Percentiles rank a stretch among this genome's conserved stretches.
phyloP scores from a whole-genome alignment of 73 alveolate genomes.

The Symbiodinium natans region DNA sequence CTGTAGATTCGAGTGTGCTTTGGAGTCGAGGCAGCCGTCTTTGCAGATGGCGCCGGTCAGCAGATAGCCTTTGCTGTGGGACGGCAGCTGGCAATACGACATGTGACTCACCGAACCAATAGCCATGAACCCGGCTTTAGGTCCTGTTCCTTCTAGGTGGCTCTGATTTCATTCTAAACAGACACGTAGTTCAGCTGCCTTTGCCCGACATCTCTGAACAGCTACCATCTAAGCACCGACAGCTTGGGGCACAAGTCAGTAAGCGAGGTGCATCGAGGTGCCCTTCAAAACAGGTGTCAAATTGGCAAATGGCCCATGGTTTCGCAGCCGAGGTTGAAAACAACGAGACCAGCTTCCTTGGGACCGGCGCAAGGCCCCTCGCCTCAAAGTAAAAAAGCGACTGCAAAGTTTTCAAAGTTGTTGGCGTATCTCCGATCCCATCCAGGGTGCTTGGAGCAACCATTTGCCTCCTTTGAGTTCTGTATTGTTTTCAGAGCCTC shows the following conservation, averaged over 20 bases:
- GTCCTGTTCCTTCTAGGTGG: too few species aligned
- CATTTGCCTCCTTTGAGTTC: too few species aligned
- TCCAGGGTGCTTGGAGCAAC: too few species aligned
- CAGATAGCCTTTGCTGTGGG: conserved; percentile 70
- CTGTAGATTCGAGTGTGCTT: too few species aligned
- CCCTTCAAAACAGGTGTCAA: not conserved
- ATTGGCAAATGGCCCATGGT: too few species aligned
- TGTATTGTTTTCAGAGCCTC: too few species aligned
- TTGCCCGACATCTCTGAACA: not conserved
- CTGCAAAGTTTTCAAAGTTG: too few species aligned
- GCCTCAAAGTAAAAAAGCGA: too few species aligned
- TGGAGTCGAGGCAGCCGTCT: conserved; percentile 63
- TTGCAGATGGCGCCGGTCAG: conserved; percentile 79
- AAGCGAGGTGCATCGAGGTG: not conserved
- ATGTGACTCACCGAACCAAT: not conserved
- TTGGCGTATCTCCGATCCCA: too few species aligned
- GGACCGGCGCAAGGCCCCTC: conserved; percentile 9
- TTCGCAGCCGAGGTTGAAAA: conserved; percentile 48
- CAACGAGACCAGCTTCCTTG: conserved; percentile 68
- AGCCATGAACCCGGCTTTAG: too few species aligned
- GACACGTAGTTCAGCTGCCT: not conserved
- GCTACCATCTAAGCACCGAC: not conserved
- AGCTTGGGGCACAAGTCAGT: not conserved
- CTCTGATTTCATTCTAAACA: too few species aligned
- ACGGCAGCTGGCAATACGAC: conserved; percentile 56